Conservation (phyloP, 2,329 filamentous ascomycete genomes). For the Dothideomycetidae sp. region DNA sequence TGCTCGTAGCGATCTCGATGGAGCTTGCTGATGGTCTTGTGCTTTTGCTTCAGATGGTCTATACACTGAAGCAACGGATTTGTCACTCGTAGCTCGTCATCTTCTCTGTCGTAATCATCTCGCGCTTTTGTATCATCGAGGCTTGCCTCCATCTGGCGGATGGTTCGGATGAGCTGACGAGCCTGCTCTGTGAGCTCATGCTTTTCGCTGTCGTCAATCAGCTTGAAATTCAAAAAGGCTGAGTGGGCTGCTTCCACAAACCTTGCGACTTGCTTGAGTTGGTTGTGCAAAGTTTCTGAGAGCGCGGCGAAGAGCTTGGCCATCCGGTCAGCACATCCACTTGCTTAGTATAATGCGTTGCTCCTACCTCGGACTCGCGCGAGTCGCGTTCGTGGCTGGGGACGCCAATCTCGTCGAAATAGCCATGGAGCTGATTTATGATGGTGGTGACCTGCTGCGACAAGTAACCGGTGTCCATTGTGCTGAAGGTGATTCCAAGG, state of each 20-base stretch:
- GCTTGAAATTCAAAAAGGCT: neutral
- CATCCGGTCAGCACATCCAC: neutral
- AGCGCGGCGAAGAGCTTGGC: conserved; percentile 74
- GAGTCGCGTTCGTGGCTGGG: conserved; percentile 80
- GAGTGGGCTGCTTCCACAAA: no score
- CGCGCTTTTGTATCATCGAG: conserved; percentile 60
- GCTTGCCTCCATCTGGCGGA: conserved; percentile 86
- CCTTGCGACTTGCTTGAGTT: conserved; percentile 68
- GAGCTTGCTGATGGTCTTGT: conserved; percentile 61
- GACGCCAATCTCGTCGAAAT: conserved; percentile 98
- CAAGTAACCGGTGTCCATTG: conserved; percentile 83
- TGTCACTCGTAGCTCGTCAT: conserved; percentile 60
- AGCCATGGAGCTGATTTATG: conserved; percentile 78
- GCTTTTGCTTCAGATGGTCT: conserved; percentile 69
- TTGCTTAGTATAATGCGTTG: no score
- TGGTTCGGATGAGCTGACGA: conserved; percentile 66
- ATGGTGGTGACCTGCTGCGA: conserved; percentile 92
- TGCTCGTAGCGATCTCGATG: conserved; percentile 90
- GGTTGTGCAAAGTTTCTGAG: conserved; percentile 81
- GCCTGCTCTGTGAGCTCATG: conserved; percentile 82
- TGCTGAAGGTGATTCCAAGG: no score
- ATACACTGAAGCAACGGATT: conserved; percentile 74
- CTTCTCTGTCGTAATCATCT: conserved; percentile 49
- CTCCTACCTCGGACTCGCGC: conserved; percentile 70
- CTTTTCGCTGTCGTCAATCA: conserved; percentile 50